phyloP scores from a whole-genome alignment of 2,329 filamentous ascomycete species.

The Phialocephala subalpina region DNA sequence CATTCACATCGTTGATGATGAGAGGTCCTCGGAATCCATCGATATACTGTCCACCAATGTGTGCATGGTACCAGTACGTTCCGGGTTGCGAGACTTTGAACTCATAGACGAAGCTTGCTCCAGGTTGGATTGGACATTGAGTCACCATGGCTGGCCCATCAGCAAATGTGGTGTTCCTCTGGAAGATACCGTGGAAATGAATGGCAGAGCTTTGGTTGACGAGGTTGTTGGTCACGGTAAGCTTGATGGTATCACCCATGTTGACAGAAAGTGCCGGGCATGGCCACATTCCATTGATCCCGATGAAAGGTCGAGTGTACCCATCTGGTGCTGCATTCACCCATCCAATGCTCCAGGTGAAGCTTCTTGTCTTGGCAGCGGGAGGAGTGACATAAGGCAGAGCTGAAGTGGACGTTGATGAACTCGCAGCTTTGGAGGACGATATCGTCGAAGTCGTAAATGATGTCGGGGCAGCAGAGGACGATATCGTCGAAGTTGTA shows the following conservation, averaged over 20 bases:
- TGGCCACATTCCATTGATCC: conserved; percentile 70
- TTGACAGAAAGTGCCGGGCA: conserved; percentile 57
- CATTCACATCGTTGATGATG: conserved; percentile 63
- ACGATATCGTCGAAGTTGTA: too few relatives aligned
- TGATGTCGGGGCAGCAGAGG: not conserved
- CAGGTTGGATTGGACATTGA: conserved; percentile 37
- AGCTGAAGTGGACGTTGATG: conserved; percentile 18
- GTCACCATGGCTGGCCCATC: conserved; percentile 64
- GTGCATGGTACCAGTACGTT: conserved; percentile 69
- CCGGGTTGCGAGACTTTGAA: conserved; percentile 48
- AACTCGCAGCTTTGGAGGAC: conserved; percentile 9
- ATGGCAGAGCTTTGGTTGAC: conserved; percentile 59
- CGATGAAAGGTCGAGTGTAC: conserved; percentile 55
- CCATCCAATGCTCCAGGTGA: conserved; percentile 51
- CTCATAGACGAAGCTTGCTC: conserved; percentile 42
- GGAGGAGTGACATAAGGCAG: conserved; percentile 17
- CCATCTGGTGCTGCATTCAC: conserved; percentile 50
- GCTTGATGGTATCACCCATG: conserved; percentile 58
- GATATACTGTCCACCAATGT: conserved; percentile 61
- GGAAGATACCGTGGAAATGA: conserved; percentile 67
- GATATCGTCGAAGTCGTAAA: conserved; percentile 5
- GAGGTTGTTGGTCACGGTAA: conserved; percentile 59
- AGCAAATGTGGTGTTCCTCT: conserved; percentile 59
- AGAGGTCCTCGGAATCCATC: conserved; percentile 71
- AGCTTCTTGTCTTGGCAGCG: conserved; percentile 9